phyloP scores from a whole-genome alignment of 2,329 filamentous ascomycete species.

The Coniochaeta sp. region DNA sequence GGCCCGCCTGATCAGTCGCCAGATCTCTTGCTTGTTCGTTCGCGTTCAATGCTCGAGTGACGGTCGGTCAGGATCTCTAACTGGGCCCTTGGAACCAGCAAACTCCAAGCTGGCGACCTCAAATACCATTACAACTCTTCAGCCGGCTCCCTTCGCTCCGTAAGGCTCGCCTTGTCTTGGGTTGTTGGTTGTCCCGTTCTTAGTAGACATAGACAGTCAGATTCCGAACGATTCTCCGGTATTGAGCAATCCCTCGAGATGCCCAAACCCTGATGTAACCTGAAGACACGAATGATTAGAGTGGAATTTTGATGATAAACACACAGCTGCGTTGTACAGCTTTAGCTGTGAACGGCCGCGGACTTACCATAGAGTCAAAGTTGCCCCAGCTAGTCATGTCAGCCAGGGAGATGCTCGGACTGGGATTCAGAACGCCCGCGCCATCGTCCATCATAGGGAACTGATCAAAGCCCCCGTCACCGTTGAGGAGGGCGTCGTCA shows the following conservation, averaged over 20 bases:
- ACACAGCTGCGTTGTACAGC: not conserved
- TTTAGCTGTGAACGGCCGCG: no score
- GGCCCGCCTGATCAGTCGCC: no score
- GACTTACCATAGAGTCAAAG: conserved; percentile 10
- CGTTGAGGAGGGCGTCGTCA: not conserved
- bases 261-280: conserved; percentile 8
- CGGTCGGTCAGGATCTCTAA: no score
- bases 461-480: conserved; percentile 1
- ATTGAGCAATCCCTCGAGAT: conserved; percentile 6
- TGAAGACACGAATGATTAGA: not conserved
- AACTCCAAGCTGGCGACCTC: no score
- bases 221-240: conserved; percentile 4
- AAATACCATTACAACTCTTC: no score
- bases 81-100: no score
- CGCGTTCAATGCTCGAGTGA: no score
- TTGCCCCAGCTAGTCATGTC: conserved; percentile 8
- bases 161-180: no score
- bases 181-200: no score
- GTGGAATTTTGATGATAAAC: no score
- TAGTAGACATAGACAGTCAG: not conserved
- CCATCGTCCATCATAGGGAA: not conserved
- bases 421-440: not conserved
- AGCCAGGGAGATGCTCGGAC: conserved; percentile 5
- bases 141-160: no score
- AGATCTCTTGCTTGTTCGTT: no score